Evolutionary conservation across 2,329 filamentous ascomycete genomes (phyloP).

Genomic region (Penicillium sp.): DNA sequence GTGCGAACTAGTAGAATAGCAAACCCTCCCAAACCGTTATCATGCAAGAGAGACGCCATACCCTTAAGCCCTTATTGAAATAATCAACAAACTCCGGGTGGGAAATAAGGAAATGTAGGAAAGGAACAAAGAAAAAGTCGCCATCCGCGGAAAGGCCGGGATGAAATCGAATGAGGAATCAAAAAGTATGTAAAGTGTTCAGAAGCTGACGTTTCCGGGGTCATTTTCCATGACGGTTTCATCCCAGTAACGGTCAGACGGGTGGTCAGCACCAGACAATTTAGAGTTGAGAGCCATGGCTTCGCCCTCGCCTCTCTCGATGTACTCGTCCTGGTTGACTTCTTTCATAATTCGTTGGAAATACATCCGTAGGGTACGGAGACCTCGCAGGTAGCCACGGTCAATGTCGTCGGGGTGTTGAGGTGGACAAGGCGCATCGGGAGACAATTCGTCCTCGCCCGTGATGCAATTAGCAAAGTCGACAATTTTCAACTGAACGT

Average conservation of each 20-base stretch:
- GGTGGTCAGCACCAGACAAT: constrained; percentile 34
- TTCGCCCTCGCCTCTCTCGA: constrained; percentile 51
- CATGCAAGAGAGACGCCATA: constrained; percentile 28
- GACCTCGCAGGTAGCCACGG: constrained; percentile 83
- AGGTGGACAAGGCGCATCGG: constrained; percentile 74
- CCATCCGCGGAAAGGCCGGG: constrained; percentile 7
- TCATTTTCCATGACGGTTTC: constrained; percentile 50
- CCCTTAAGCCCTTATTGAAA: constrained; percentile 9
- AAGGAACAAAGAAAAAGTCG: constrained; percentile 17
- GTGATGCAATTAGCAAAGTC: constrained; percentile 99
- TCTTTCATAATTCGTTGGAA: constrained; percentile 88
- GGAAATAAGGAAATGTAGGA: constrained; percentile 5
- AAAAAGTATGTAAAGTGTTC: constrained; percentile 17
- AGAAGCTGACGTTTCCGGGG: constrained; percentile 50
- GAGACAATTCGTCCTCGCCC: constrained; percentile 70
- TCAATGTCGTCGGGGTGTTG: constrained; percentile 80
- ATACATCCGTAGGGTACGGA: constrained; percentile 78
- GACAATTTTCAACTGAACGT: constrained; percentile 87
- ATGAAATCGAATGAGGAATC: not conserved
- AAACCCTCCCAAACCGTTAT: constrained; percentile 22
- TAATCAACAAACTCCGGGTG: constrained; percentile 24
- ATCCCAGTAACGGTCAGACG: constrained; percentile 44
- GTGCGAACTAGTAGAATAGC: constrained; percentile 12
- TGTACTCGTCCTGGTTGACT: constrained; percentile 56
- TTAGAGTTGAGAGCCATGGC: constrained; percentile 43